phyloP scores from a whole-genome alignment of 2,329 filamentous ascomycete species.

The Ustulina deusta region DNA sequence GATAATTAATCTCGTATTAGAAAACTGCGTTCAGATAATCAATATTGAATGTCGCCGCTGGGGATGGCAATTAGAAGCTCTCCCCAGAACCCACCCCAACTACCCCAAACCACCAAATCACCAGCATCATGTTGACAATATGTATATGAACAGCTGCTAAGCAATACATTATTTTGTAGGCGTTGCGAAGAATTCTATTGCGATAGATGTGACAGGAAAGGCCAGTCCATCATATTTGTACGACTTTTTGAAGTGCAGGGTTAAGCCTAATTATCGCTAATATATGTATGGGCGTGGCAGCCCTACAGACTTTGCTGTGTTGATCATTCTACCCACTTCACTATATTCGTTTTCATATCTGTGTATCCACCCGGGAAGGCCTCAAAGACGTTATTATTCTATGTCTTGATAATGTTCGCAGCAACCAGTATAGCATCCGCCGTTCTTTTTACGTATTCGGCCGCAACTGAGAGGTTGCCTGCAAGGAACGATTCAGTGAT shows the following conservation, averaged over 20 bases:
- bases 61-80: neutral
- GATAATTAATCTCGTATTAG: neutral
- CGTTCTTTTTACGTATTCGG: constrained; percentile 48
- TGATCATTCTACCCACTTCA: neutral
- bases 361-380: neutral
- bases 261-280: neutral
- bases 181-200: neutral
- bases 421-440: constrained; percentile 47
- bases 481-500: constrained; percentile 48
- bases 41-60: no score
- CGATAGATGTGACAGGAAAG: neutral
- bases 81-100: neutral
- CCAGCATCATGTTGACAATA: neutral
- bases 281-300: neutral
- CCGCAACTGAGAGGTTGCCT: constrained; percentile 46
- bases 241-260: no score
- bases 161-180: neutral
- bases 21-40: neutral
- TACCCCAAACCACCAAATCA: neutral
- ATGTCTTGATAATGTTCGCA: constrained; percentile 46
- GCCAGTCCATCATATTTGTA: no score
- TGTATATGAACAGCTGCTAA: neutral
- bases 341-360: neutral
- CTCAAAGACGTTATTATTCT: neutral
- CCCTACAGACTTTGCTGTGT: neutral